Evolutionary conservation across 208 protist species (phyloP).

Genomic region (Leishmania tarentolae): DNA sequence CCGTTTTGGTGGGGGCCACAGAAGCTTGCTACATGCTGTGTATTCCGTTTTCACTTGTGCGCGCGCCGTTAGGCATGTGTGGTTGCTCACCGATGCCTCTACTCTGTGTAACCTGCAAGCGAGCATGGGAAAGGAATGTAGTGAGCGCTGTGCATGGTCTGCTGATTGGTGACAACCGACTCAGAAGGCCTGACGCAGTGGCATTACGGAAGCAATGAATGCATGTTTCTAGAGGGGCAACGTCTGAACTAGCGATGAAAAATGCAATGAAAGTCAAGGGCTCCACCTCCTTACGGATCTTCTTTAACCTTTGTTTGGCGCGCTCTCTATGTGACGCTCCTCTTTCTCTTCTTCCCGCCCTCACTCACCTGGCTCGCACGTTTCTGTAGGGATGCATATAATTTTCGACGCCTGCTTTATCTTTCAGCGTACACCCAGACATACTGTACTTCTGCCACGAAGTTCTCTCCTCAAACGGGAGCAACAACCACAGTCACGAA

Average conservation of each 20-base stretch:
- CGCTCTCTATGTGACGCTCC: too few species aligned
- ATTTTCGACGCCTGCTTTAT: not conserved
- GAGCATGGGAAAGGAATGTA: not conserved
- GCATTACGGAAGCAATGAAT: not conserved
- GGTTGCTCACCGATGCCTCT: not conserved
- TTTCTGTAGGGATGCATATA: not conserved
- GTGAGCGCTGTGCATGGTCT: not conserved
- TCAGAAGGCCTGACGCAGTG: not conserved
- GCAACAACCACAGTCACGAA: not conserved
- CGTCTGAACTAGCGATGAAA: not conserved
- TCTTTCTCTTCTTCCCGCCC: not conserved
- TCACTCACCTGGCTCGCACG: not conserved
- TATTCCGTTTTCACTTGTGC: not conserved
- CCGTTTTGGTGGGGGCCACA: not conserved
- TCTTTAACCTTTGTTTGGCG: not conserved
- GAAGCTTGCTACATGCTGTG: not conserved
- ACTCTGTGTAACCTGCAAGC: not conserved
- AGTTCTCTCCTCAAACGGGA: not conserved
- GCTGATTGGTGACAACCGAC: not conserved
- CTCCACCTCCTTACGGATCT: not conserved
- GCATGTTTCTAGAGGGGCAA: not conserved
- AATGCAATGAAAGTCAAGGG: not conserved
- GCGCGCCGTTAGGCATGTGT: not conserved
- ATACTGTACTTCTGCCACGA: not conserved
- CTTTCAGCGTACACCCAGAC: not conserved